Evolutionary conservation across 108 stramenopile species (phyloP).

Genomic region (Seminavis robusta): DNA sequence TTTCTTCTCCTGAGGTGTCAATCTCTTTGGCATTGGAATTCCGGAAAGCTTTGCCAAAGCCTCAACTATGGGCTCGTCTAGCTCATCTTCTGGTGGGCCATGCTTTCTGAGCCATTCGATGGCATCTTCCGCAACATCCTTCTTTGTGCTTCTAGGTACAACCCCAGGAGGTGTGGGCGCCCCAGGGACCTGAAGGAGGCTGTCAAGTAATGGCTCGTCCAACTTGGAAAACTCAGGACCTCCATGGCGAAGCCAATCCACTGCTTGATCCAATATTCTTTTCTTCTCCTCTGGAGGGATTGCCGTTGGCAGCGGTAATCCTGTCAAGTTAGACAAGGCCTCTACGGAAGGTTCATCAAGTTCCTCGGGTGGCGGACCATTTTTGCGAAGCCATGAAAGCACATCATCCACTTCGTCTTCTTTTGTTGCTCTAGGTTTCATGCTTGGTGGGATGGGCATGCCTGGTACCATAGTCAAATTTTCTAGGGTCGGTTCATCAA

Average conservation of each 20-base stretch:
- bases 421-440: not conserved
- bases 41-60: not conserved
- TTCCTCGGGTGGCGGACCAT: conserved; percentile 6
- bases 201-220: conserved; percentile 5
- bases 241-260: conserved; percentile 9
- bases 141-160: too few species aligned
- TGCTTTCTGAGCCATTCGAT: conserved; percentile 19
- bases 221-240: not conserved
- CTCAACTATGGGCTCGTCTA: not conserved
- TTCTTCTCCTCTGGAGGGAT: conserved; percentile 5
- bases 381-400: conserved; percentile 23
- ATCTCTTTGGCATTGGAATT: not conserved
- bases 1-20: not conserved
- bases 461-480: conserved; percentile 1
- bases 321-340: conserved; percentile 1
- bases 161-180: too few species aligned
- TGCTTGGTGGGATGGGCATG: conserved; percentile 1
- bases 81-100: not conserved
- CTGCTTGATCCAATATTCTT: not conserved
- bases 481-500: conserved; percentile 11
- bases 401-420: conserved; percentile 19
- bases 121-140: conserved; percentile 5
- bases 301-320: not conserved
- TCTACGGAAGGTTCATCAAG: conserved; percentile 6
- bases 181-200: not conserved